Evolutionary conservation across 441 rosid genomes (phyloP).

Genomic region (Arabidopsis hybrid): DNA sequence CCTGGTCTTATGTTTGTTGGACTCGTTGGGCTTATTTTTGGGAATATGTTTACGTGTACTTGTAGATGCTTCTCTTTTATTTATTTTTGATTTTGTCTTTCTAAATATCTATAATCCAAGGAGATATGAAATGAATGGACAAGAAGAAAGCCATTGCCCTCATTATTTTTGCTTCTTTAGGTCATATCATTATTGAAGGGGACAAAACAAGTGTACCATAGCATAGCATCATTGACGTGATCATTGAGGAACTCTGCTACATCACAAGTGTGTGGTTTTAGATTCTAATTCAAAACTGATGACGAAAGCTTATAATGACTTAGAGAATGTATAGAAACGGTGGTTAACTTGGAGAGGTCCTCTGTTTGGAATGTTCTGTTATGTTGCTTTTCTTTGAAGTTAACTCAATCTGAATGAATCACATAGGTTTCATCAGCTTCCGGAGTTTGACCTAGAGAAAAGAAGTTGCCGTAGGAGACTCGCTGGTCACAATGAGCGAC

Average conservation of each 20-base stretch:
- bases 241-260: slow-evolving; percentile 10
- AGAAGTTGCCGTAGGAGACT: slow-evolving; percentile 91
- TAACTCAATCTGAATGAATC: slow-evolving; percentile 5
- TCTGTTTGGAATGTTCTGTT: slow-evolving; percentile 27
- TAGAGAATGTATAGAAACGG: slow-evolving; percentile 3
- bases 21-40: slow-evolving; percentile 40
- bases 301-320: slow-evolving; percentile 17
- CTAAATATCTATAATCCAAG: slow-evolving; percentile 22
- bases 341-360: slow-evolving; percentile 3
- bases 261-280: background rate
- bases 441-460: slow-evolving; percentile 94
- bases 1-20: slow-evolving; percentile 46
- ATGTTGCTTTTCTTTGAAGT: slow-evolving; percentile 40
- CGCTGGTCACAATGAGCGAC: slow-evolving; percentile 90
- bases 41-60: slow-evolving; percentile 47
- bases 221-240: slow-evolving; percentile 29
- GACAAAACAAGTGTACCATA: slow-evolving; percentile 37
- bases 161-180: slow-evolving; percentile 39
- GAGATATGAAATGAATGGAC: slow-evolving; percentile 50
- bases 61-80: slow-evolving; percentile 24
- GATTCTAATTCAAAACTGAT: slow-evolving; percentile 21
- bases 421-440: slow-evolving; percentile 89
- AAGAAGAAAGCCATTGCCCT: slow-evolving; percentile 24
- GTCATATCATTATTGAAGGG: slow-evolving; percentile 43
- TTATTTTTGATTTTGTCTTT: slow-evolving; percentile 5